Conservation (phyloP, 176 grass and related monocot species). For the Areca catechu region DNA sequence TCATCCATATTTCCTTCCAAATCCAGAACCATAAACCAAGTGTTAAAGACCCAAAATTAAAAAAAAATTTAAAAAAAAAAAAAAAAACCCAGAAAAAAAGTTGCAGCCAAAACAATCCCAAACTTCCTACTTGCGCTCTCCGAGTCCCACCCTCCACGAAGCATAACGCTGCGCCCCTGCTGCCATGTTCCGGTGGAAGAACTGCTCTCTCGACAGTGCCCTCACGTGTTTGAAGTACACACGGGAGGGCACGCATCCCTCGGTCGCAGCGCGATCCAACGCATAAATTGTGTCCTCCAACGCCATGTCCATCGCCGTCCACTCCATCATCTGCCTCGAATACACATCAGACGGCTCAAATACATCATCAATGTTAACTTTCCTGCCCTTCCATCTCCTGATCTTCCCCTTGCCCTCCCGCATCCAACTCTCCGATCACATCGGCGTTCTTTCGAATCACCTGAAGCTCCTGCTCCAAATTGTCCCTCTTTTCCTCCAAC, state of each 20-base stretch:
- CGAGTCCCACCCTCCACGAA: too few species aligned
- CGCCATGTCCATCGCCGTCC: not conserved
- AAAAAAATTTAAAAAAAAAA: too few species aligned
- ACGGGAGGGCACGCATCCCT: not conserved
- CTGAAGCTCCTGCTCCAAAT: slow-evolving; percentile 10
- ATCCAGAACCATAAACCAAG: too few species aligned
- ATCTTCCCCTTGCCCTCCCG: not conserved
- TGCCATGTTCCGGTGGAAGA: slow-evolving; percentile 8
- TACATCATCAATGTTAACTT: not conserved
- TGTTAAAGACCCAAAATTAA: too few species aligned
- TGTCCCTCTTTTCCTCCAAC: slow-evolving; percentile 2
- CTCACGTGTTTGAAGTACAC: slow-evolving; percentile 17
- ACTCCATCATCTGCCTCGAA: not conserved
- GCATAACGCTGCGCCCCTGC: too few species aligned
- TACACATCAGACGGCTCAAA: not conserved
- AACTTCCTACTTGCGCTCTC: too few species aligned
- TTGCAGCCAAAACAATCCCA: too few species aligned
- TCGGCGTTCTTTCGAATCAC: not conserved
- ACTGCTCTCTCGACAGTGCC: slow-evolving; percentile 19
- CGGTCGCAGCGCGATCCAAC: slow-evolving; percentile 21
- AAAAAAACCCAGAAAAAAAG: too few species aligned
- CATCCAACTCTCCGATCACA: slow-evolving; percentile 3
- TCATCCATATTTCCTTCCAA: too few species aligned
- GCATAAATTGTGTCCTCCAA: slow-evolving; percentile 10
- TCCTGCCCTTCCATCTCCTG: not conserved